Percentiles rank a stretch among this genome's conserved stretches.
Evolutionary conservation across 1,284 basidiomycete species (phyloP).

Genomic region (Leccinum colubrinum): DNA sequence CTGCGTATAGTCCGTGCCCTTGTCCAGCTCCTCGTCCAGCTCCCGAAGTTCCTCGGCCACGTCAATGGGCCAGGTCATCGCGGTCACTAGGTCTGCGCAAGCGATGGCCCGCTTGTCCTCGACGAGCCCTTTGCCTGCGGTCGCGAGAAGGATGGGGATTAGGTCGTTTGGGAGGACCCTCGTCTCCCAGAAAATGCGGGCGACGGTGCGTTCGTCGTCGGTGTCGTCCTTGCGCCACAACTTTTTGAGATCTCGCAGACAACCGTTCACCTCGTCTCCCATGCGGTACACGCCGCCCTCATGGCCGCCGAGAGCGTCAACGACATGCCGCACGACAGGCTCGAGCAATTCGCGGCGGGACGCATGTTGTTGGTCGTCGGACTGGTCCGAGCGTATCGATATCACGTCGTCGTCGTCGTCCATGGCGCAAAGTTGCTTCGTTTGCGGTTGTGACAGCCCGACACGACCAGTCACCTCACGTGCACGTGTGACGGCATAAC

Average conservation of each 20-base stretch:
- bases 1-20: constrained; percentile 83
- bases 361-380: constrained; percentile 27
- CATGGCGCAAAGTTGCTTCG: constrained; percentile 13
- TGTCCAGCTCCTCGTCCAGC: constrained; percentile 74
- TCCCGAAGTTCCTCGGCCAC: constrained; percentile 90
- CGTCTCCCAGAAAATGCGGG: constrained; percentile 85
- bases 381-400: constrained; percentile 37
- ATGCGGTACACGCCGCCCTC: constrained; percentile 74
- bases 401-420: constrained; percentile 35
- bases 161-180: constrained; percentile 84
- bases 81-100: constrained; percentile 86
- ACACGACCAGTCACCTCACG: constrained; percentile 31
- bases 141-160: constrained; percentile 79
- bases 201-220: constrained; percentile 92
- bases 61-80: constrained; percentile 98
- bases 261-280: constrained; percentile 82
- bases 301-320: constrained; percentile 72
- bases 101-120: constrained; percentile 86
- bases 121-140: constrained; percentile 71
- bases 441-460: constrained; percentile 14
- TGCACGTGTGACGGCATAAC: constrained; percentile 11
- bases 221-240: constrained; percentile 94
- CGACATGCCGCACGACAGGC: constrained; percentile 66
- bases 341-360: constrained; percentile 51
- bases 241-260: constrained; percentile 91